Evolutionary conservation across 352 stramenopile species (phyloP).

Genomic region (Phytophthora pluvialis): DNA sequence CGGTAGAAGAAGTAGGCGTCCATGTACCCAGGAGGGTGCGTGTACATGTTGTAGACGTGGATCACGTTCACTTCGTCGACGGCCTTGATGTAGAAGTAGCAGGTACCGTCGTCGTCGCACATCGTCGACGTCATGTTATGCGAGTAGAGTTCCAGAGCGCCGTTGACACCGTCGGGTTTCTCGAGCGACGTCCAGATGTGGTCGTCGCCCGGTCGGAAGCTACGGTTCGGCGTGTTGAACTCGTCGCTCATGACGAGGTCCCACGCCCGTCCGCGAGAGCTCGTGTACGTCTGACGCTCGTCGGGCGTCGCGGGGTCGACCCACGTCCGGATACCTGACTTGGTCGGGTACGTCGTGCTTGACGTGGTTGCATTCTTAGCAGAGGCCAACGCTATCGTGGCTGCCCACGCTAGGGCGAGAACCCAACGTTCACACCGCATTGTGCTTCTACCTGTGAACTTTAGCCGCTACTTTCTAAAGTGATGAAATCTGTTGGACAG

Average conservation of each 20-base stretch:
- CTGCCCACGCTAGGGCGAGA: conserved; percentile 3
- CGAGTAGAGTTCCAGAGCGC: conserved; percentile 93
- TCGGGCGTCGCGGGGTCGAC: conserved; percentile 46
- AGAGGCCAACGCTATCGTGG: not conserved
- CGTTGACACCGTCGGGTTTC: conserved; percentile 73
- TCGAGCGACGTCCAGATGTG: conserved; percentile 88
- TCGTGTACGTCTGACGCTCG: conserved; percentile 34
- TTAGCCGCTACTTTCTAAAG: conserved; percentile 6
- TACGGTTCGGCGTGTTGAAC: conserved; percentile 59
- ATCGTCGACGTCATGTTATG: conserved; percentile 68
- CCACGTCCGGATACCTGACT: conserved; percentile 45
- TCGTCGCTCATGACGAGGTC: conserved; percentile 76
- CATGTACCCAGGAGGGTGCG: conserved; percentile 36
- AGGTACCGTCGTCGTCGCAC: conserved; percentile 47
- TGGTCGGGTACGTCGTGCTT: conserved; percentile 27
- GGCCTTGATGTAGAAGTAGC: conserved; percentile 56
- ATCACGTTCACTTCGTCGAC: conserved; percentile 39
- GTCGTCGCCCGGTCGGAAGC: conserved; percentile 89
- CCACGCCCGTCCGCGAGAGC: conserved; percentile 60
- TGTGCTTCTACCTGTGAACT: not conserved
- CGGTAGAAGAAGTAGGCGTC: conserved; percentile 49
- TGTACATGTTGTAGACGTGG: conserved; percentile 71
- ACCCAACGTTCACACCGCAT: conserved; percentile 10
- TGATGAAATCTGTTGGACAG: conserved; percentile 4
- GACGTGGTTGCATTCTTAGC: conserved; percentile 28